phyloP scores from a whole-genome alignment of 1,139 yeast species.

The Lodderomyces parapsilosis region DNA sequence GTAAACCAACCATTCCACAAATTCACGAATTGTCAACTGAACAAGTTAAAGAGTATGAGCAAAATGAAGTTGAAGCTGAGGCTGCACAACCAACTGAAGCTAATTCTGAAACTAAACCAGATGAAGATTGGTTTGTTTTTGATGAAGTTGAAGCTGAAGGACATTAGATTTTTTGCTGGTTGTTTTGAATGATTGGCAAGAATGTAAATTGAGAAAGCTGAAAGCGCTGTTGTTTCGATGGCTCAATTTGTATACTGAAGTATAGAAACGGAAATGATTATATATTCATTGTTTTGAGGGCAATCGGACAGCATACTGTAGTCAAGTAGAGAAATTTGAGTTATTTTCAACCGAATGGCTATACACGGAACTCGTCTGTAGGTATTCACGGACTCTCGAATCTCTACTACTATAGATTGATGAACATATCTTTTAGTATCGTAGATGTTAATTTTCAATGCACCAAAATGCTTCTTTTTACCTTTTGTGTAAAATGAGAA shows the following conservation, averaged over 20 bases:
- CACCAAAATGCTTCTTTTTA: not conserved
- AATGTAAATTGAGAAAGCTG: too few relatives aligned
- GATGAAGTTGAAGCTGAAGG: constrained; percentile 71
- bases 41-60: constrained; percentile 73
- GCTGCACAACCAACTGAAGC: constrained; percentile 33
- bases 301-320: too few relatives aligned
- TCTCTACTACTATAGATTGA: too few relatives aligned
- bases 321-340: too few relatives aligned
- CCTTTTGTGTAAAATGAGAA: not conserved
- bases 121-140: constrained; percentile 83
- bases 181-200: too few relatives aligned
- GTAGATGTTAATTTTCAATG: not conserved
- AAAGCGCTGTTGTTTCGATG: too few relatives aligned
- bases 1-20: constrained; percentile 69
- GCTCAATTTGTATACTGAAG: not conserved
- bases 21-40: constrained; percentile 68
- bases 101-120: constrained; percentile 43
- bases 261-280: constrained; percentile 1
- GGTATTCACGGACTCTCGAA: too few relatives aligned
- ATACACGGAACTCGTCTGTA: too few relatives aligned
- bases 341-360: too few relatives aligned
- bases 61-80: constrained; percentile 72
- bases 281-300: not conserved
- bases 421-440: too few relatives aligned
- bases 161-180: constrained; percentile 12